phyloP scores from a whole-genome alignment of 805 yeast species.

The Debaryomyces maramus region DNA sequence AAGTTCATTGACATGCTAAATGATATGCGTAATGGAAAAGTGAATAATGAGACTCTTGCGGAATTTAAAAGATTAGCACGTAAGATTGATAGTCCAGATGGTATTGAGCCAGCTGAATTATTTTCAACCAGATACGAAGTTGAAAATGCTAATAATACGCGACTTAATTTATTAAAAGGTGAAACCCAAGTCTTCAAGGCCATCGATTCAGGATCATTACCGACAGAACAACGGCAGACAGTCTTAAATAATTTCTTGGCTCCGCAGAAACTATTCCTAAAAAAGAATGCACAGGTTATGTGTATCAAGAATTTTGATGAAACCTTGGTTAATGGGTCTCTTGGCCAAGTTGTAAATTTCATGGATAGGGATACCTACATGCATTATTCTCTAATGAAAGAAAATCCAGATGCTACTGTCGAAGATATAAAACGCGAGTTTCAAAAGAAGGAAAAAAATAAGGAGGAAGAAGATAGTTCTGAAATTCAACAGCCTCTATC shows the following conservation, averaged over 20 bases:
- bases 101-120: constrained; percentile 72
- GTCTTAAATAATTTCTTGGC: constrained; percentile 61
- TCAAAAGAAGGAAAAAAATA: constrained; percentile 15
- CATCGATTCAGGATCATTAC: constrained; percentile 54
- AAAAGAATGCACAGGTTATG: constrained; percentile 81
- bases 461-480: constrained; percentile 16
- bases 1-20: constrained; percentile 72
- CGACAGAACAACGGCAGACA: constrained; percentile 42
- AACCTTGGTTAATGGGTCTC: constrained; percentile 71
- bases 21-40: constrained; percentile 66
- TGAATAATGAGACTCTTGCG: constrained; percentile 45
- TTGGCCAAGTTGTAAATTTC: constrained; percentile 67
- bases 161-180: constrained; percentile 50
- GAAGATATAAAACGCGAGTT: constrained; percentile 18
- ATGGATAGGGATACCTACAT: constrained; percentile 42
- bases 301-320: constrained; percentile 74
- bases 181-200: constrained; percentile 46
- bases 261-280: constrained; percentile 55
- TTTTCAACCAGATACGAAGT: constrained; percentile 74
- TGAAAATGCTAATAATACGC: constrained; percentile 57
- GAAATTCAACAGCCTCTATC: constrained; percentile 16
- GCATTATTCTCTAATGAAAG: constrained; percentile 18
- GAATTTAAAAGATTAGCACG: constrained; percentile 57
- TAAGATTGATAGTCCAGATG: constrained; percentile 50
- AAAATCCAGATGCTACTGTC: constrained; percentile 18